Base-by-base conservation (phyloP, 2,329 filamentous ascomycete species). In the Acrocalymma vagum region DNA sequence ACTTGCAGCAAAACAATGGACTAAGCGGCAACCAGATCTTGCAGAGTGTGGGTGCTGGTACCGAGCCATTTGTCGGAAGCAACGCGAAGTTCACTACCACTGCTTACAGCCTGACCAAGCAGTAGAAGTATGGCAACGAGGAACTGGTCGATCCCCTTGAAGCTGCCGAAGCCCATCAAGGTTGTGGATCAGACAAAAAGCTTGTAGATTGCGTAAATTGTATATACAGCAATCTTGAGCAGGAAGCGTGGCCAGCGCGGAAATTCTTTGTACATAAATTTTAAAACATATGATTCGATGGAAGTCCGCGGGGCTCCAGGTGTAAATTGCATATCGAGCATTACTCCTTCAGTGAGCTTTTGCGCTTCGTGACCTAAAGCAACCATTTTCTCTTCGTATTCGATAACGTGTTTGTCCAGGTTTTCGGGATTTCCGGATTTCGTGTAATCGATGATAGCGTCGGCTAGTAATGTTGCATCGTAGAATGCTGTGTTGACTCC, bases 51-150 rank as follows among this genome's bases (percentile, higher is more conserved):
- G 75, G 76, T 42, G 78, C 78, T 9, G 80, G 81, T 6, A 83
- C 80, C 3, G 80, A 83, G 68, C 75, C 79, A 3, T 83, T 83
- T 51, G 72, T 72, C 22, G 80, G 79, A 40, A 71, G 52, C 25
- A 68, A 77, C 34, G 76, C 72, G 48, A 66, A 73, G 47, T 57
- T 79, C 29, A 75, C 70, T 3, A 73, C 72, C 3, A 64, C 62
- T 10, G 60, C 61, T 17, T 76, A 72, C 51, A 71, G 58, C 25
- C 43, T 71, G 45, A 51, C 40, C n/a, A 40, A 57, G 45, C 54
- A 44, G 21, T 64, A 60, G 35, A 29, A n/a, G n/a, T n/a, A n/a
- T n/a, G n/a, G n/a, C n/a, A n/a, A n/a, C n/a, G n/a, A n/a, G n/a
- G n/a, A n/a, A n/a, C n/a, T n/a, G n/a, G n/a, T n/a, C n/a, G n/a